Percentiles rank a stretch among this genome's conserved stretches.
phyloP scores from a whole-genome alignment of 169 alveolate species.

The Plasmodium coatneyi region DNA sequence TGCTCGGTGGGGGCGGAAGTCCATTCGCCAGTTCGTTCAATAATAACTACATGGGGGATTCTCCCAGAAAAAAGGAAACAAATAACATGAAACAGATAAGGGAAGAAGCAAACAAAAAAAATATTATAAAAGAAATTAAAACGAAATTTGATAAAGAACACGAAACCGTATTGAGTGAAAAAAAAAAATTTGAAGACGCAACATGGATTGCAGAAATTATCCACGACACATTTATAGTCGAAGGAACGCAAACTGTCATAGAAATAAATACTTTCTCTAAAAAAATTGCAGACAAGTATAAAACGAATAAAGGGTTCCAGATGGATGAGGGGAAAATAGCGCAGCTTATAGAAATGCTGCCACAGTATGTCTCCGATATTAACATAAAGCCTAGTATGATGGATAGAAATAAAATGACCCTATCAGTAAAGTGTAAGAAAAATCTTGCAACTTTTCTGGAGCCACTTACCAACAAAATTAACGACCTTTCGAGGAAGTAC shows the following conservation, averaged over 20 bases:
- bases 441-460: constrained; percentile 30
- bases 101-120: constrained; percentile 74
- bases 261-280: constrained; percentile 52
- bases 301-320: constrained; percentile 34
- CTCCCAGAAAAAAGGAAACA: constrained; percentile 74
- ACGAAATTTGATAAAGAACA: constrained; percentile 52
- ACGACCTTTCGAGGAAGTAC: constrained; percentile 26
- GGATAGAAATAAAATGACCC: constrained; percentile 19
- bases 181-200: constrained; percentile 69
- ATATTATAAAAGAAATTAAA: constrained; percentile 48
- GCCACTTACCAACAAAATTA: constrained; percentile 42
- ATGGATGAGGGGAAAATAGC: constrained; percentile 50
- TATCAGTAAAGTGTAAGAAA: constrained; percentile 56
- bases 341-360: constrained; percentile 31
- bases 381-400: constrained; percentile 56
- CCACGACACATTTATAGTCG: constrained; percentile 52
- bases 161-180: constrained; percentile 40
- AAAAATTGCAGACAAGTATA: constrained; percentile 55
- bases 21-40: neutral
- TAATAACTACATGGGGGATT: neutral
- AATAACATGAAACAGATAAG: constrained; percentile 36
- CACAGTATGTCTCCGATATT: constrained; percentile 35
- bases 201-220: constrained; percentile 73
- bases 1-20: neutral
- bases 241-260: constrained; percentile 32